Base-by-base conservation (phyloP, 2,329 filamentous ascomycete species). In the Penicillium polonicum region DNA sequence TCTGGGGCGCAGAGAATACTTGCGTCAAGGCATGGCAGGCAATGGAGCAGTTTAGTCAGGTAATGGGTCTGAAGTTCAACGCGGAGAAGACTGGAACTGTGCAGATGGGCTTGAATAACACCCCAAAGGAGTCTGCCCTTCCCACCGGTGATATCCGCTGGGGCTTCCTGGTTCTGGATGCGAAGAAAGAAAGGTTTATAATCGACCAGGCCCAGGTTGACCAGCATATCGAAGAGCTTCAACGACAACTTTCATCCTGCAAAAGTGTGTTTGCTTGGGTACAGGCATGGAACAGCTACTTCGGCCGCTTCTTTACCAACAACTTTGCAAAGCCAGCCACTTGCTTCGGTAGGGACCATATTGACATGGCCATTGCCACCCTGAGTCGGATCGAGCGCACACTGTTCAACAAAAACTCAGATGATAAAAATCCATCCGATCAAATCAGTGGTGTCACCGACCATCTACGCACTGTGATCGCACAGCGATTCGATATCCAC, bases 121-220 rank as follows among this genome's bases (percentile, higher is more conserved):
- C 12, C 12, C 42, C 57, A 52, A 38, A 56, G 27, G 51, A 38
- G 2, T 42, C 57, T 2, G 6, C 53, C 17, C 77, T 87, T 3
- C 84, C 85, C 1, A 51, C 65, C 4, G 84, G 84, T 0, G 76
- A 81, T 7, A 81, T 87, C 39, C 76, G 79, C 35, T 86, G 83
- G 83, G 85, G 84, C 0, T 85, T 87, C 65, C 75, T 89, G 25
- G 75, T 75, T 39, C 75, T 89, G 4, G 82, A 85, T 33, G 72
- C 81, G 0, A 61, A 74, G 29, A 75, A 78, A 0, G 82, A 83
- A 9, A 77, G 77, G 8, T 88, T 87, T 64, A 72, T 82, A 48
- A 87, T 88, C 53, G 83, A 88, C 61, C 80, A 85, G 62, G 59
- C 64, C 0, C 79, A 84, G 72, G 83, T 89, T 0, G 80, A 86